phyloP scores from a whole-genome alignment of 2,329 filamentous ascomycete species.

The Nemania sp. region DNA sequence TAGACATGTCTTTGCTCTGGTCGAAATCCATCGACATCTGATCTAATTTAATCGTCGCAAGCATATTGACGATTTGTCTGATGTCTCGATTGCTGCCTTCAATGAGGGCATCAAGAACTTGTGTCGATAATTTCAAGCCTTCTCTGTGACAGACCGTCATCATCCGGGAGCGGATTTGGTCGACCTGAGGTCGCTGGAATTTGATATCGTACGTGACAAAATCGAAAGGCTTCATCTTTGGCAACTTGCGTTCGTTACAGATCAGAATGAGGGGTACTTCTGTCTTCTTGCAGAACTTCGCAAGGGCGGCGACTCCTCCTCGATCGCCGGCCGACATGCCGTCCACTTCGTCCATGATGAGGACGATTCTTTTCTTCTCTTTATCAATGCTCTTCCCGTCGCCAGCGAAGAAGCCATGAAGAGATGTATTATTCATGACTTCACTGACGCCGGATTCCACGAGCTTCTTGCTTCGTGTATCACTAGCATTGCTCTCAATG shows the following conservation, averaged over 20 bases:
- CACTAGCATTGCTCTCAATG: conserved; percentile 93
- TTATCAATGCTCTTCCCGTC: conserved; percentile 79
- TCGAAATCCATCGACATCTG: conserved; percentile 79
- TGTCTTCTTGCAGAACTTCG: conserved; percentile 93
- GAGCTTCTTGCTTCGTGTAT: conserved; percentile 92
- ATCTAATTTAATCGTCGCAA: conserved; percentile 90
- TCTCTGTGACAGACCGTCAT: conserved; percentile 95
- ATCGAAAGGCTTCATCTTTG: conserved; percentile 99
- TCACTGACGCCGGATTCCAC: conserved; percentile 88
- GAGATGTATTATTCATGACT: conserved; percentile 88
- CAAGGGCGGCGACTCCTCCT: conserved; percentile 90
- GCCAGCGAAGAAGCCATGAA: conserved; percentile 86
- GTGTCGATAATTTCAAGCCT: conserved; percentile 78
- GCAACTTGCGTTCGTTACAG: conserved; percentile 89
- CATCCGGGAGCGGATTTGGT: conserved; percentile 88
- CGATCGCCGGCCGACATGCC: conserved; percentile 98
- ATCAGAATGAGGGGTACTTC: conserved; percentile 95
- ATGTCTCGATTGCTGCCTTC: conserved; percentile 96
- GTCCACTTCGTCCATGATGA: conserved; percentile 99
- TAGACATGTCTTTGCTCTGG: conserved; percentile 89
- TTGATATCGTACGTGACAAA: conserved; percentile 79
- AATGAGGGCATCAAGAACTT: conserved; percentile 89
- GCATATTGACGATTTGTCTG: conserved; percentile 97
- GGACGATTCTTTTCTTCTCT: conserved; percentile 86
- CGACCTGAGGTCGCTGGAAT: conserved; percentile 86